A percentile compares a stretch with the other conserved stretches of the same genome.
These are phyloP conservation scores for Eucalyptus pumila DNA, from an alignment of 345 rosid genomes.

Conservation along the genomic window DNA sequence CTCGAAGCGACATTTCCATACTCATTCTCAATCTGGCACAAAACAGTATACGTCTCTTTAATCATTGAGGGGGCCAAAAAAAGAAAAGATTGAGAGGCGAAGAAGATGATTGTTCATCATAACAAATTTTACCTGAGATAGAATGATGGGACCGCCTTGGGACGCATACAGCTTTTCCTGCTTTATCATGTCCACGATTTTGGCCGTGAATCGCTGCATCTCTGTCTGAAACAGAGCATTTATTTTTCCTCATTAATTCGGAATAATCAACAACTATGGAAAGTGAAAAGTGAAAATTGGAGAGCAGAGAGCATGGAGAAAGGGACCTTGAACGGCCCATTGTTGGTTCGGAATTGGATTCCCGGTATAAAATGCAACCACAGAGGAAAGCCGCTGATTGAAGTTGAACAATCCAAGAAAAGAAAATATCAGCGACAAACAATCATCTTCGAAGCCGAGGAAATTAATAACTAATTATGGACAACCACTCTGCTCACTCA, in stretches of 20 bases:
- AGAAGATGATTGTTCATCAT: neutral
- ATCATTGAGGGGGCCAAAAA: neutral
- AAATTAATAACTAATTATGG: neutral
- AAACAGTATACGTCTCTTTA: neutral
- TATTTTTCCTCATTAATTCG: neutral
- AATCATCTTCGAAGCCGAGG: neutral
- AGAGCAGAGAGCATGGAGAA: neutral
- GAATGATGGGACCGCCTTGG: constrained; percentile 92
- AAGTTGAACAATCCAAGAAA: neutral
- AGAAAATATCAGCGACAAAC: neutral
- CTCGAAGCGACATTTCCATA: constrained; percentile 65
- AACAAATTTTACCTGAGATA: constrained; percentile 57
- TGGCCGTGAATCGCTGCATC: constrained; percentile 82
- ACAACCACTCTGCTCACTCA: neutral
- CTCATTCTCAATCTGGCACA: constrained; percentile 83
- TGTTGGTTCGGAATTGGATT: constrained; percentile 77
- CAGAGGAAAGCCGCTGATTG: constrained; percentile 77
- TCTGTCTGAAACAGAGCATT: constrained; percentile 32
- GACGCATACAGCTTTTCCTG: constrained; percentile 85
- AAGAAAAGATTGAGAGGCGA: neutral
- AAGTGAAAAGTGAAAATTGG: neutral
- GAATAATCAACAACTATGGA: neutral
- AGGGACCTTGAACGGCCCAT: constrained; percentile 76
- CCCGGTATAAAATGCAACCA: constrained; percentile 91
- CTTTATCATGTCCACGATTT: constrained; percentile 87